Percentiles rank a stretch among this genome's conserved stretches.
These are phyloP conservation scores for Phytophthora agathidicida DNA, from an alignment of 352 stramenopile genomes.

Conservation along the genomic window DNA sequence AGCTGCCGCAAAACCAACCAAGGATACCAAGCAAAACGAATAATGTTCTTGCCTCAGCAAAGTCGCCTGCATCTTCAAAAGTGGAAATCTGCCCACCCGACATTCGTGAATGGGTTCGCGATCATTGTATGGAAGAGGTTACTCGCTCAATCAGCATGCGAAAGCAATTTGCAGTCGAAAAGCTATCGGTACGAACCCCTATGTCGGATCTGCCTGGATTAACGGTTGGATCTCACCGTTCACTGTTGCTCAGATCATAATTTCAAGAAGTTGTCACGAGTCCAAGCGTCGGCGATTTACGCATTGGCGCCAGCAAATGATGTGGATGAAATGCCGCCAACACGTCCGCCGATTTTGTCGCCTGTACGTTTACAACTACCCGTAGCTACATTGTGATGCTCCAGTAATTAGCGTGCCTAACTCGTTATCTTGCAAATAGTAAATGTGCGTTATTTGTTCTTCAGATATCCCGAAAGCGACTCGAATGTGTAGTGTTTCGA, in stretches of 20 bases:
- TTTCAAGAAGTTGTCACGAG: constrained; percentile 12
- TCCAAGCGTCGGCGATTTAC: constrained; percentile 20
- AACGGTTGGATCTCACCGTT: no score
- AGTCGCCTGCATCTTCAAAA: background rate
- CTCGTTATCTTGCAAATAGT: constrained; percentile 23
- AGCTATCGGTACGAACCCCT: constrained; percentile 38
- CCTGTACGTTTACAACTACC: constrained; percentile 48
- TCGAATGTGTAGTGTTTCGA: constrained; percentile 29
- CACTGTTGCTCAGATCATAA: constrained; percentile 18
- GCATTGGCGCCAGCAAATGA: constrained; percentile 32
- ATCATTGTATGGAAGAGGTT: constrained; percentile 59
- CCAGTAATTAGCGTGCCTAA: background rate
- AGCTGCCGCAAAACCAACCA: constrained; percentile 2
- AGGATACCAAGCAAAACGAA: background rate
- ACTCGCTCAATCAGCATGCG: constrained; percentile 29
- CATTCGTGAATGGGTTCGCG: constrained; percentile 47
- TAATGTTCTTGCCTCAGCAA: background rate
- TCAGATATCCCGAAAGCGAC: constrained; percentile 30
- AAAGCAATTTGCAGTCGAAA: constrained; percentile 45
- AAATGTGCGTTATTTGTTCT: constrained; percentile 56
- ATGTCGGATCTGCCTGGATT: background rate
- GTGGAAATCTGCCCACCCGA: constrained; percentile 4
- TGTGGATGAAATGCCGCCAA: constrained; percentile 27
- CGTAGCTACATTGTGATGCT: background rate
- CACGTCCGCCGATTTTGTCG: constrained; percentile 46